These are phyloP conservation scores for Inga leiocalycina DNA, from an alignment of 306 rosid genomes.

Conservation along the genomic window DNA sequence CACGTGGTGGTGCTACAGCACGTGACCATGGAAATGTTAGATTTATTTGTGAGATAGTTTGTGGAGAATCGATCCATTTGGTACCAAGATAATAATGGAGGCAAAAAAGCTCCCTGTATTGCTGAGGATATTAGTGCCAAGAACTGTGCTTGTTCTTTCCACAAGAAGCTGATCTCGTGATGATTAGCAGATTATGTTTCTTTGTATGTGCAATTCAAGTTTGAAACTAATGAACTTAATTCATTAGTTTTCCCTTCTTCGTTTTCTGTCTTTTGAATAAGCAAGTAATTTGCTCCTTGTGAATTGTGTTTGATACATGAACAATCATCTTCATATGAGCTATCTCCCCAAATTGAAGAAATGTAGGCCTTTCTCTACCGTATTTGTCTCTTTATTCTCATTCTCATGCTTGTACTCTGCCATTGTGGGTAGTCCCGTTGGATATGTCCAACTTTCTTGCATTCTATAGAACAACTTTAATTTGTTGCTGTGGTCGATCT, in stretches of 20 bases:
- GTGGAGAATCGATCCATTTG: not conserved
- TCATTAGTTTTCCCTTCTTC: not conserved
- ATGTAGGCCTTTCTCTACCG: too few relatives aligned
- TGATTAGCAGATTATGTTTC: not conserved
- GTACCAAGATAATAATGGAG: conserved; percentile 26
- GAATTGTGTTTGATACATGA: too few relatives aligned
- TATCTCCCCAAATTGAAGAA: too few relatives aligned
- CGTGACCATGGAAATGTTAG: not conserved
- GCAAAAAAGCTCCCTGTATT: conserved; percentile 59
- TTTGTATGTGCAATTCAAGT: not conserved
- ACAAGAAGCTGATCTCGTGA: not conserved
- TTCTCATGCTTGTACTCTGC: too few relatives aligned
- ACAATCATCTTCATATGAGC: too few relatives aligned
- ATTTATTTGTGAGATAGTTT: not conserved
- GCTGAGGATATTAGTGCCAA: conserved; percentile 48
- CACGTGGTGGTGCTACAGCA: not conserved
- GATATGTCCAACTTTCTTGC: too few relatives aligned
- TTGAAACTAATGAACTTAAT: not conserved
- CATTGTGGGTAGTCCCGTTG: too few relatives aligned
- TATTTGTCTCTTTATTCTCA: too few relatives aligned
- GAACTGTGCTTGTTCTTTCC: conserved; percentile 50
- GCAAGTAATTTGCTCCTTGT: too few relatives aligned
- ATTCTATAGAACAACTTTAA: too few relatives aligned
- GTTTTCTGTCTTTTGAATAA: not conserved
- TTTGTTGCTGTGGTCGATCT: too few relatives aligned